Base-by-base conservation (phyloP, 2,329 filamentous ascomycete species). In the Botrytis porri region DNA sequence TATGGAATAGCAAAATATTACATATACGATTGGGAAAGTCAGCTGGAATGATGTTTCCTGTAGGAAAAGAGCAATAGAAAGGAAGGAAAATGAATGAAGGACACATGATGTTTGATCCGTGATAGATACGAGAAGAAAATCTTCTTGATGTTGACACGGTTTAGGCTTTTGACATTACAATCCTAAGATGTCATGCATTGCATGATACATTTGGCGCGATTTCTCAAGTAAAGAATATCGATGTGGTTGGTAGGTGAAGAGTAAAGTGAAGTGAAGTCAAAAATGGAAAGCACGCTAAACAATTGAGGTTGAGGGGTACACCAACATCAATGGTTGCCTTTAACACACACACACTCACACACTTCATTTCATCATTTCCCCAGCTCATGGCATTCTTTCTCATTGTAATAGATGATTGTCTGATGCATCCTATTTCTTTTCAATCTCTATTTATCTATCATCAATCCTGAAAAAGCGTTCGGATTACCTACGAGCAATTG, bases 281-380 rank as follows among this genome's bases (percentile, higher is more conserved):
- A 63, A 29, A n/a, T 29, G 61, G 61, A 57, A 69, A 57, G 29
- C n/a, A 57, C 65, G 65, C 65, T 69, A 69, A 69, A 29, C n/a
- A 41, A 32, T 41, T 69, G 48, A 67, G 48, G 65, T 41, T 69
- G 48, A 67, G 48, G 65, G n/a, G 37, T 22, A 54, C 10, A 14
- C 35, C 35, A 57, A 69, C 65, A 43, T 69, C 65, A 37, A 69
- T 69, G n/a, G 32, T 3, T 69, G 48, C 48, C 37, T 41, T 59
- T 1, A 25, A 57, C 48, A 41, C n/a, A 32, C 64, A 41, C 45
- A 37, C 48, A 39, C 45, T 41, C 25, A 41, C 65, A 57, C 48
- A 41, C 54, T 69, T 69, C 18, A 59, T 51, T 41, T 14, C n/a
- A 57, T 57, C 25, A 3, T 32, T 57, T 16, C n/a, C 25, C 16